phyloP scores from a whole-genome alignment of 306 rosid genomes.

The Quercus agrifolia region DNA sequence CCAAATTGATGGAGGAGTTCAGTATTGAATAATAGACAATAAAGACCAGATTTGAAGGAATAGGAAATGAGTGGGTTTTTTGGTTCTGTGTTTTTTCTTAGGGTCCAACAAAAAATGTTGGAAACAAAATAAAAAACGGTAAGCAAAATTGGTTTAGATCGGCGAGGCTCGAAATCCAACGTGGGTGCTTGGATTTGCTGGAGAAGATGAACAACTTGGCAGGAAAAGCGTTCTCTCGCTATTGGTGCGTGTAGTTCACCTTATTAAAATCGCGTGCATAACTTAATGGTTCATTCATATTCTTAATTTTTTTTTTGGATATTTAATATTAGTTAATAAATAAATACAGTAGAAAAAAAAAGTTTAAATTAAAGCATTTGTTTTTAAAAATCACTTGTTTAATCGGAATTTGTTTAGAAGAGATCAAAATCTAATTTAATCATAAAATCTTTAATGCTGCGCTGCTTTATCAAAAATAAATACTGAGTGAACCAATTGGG shows the following conservation, averaged over 20 bases:
- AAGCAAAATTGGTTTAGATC: slow-evolving; percentile 3
- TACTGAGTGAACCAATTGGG: too few relatives aligned
- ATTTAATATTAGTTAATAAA: too few relatives aligned
- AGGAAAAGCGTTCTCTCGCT: neutral
- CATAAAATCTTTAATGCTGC: too few relatives aligned
- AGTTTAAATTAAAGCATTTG: too few relatives aligned
- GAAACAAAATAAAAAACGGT: neutral
- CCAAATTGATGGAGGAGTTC: neutral
- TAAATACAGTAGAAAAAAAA: too few relatives aligned
- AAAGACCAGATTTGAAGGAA: neutral
- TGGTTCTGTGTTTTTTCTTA: neutral
- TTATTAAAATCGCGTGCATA: neutral
- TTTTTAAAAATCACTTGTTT: too few relatives aligned
- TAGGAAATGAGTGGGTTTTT: neutral
- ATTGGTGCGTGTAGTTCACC: neutral
- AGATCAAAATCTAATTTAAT: too few relatives aligned
- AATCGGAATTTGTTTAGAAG: too few relatives aligned
- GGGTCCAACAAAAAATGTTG: too few relatives aligned
- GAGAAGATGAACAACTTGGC: neutral
- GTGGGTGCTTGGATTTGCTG: neutral
- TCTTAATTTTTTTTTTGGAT: too few relatives aligned
- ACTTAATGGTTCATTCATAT: neutral
- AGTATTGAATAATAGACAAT: neutral
- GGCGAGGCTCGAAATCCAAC: neutral
- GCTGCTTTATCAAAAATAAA: too few relatives aligned